Percentiles rank a stretch among this genome's conserved stretches.
Evolutionary conservation across 2,329 filamentous ascomycete genomes (phyloP).

Genomic region (Rachicladosporium sp.): DNA sequence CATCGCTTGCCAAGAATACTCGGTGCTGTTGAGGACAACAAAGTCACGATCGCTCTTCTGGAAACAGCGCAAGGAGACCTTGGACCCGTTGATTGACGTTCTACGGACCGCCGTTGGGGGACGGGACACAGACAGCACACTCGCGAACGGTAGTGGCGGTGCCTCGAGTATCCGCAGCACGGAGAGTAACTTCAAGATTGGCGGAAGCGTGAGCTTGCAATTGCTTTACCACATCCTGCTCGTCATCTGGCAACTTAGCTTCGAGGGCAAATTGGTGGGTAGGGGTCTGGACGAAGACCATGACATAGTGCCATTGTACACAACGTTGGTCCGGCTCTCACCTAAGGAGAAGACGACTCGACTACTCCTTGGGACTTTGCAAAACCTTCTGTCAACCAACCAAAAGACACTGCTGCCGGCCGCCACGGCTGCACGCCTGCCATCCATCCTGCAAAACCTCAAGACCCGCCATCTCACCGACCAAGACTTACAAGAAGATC

Average conservation of each 20-base stretch:
- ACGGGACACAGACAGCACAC: constrained; percentile 53
- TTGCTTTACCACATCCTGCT: constrained; percentile 88
- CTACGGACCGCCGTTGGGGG: constrained; percentile 61
- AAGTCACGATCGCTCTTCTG: constrained; percentile 75
- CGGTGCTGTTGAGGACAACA: constrained; percentile 63
- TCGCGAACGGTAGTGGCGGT: constrained; percentile 35
- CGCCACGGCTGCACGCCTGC: constrained; percentile 75
- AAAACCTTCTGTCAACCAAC: constrained; percentile 71
- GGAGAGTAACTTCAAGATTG: constrained; percentile 51
- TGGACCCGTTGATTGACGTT: constrained; percentile 71
- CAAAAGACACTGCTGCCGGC: constrained; percentile 60
- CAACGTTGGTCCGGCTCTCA: constrained; percentile 80
- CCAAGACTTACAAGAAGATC: constrained; percentile 40
- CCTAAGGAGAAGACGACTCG: constrained; percentile 97
- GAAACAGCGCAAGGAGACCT: constrained; percentile 75
- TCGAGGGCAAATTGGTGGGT: constrained; percentile 60
- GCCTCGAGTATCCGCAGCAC: constrained; percentile 33
- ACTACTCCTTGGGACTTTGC: constrained; percentile 74
- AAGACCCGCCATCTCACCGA: constrained; percentile 39
- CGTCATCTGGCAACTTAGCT: constrained; percentile 92
- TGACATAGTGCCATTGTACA: constrained; percentile 82
- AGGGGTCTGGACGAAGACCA: constrained; percentile 83
- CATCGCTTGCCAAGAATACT: constrained; percentile 87
- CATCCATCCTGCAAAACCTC: constrained; percentile 46
- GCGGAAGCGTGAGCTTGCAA: constrained; percentile 79